phyloP scores from a whole-genome alignment of 1,284 basidiomycete species.

The Melampsora larici-populina region DNA sequence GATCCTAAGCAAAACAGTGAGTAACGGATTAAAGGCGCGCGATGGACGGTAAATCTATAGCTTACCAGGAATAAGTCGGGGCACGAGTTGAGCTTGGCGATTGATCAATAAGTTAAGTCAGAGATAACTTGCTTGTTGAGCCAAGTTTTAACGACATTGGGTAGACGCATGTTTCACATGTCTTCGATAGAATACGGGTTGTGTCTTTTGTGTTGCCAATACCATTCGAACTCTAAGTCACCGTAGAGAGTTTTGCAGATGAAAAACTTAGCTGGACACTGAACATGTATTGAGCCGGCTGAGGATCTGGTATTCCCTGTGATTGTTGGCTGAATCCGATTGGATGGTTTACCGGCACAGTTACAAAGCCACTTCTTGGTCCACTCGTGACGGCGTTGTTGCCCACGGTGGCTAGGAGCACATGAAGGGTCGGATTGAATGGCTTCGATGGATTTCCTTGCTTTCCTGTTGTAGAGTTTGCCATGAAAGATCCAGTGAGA shows the following conservation, averaged over 20 bases:
- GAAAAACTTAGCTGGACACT: background rate
- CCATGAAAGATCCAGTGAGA: background rate
- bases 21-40: too few species aligned
- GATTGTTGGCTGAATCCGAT: background rate
- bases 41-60: too few species aligned
- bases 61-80: too few species aligned
- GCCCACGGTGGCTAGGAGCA: background rate
- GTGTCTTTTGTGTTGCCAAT: background rate
- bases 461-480: background rate
- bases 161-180: too few species aligned
- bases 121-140: too few species aligned
- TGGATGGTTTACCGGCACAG: background rate
- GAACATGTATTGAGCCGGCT: background rate
- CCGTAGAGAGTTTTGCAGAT: background rate
- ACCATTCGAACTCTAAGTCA: background rate
- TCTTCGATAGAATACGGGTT: background rate
- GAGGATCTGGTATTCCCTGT: background rate
- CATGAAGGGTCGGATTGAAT: background rate
- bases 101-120: too few species aligned
- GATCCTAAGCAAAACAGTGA: too few species aligned
- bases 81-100: too few species aligned
- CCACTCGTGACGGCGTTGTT: background rate
- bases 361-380: background rate
- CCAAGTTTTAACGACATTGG: too few species aligned
- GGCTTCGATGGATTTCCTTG: too few species aligned